Evolutionary conservation across 2,329 filamentous ascomycete species (phyloP), one percentile per base, ranked within the genome.

Genomic region (Aureobasidium sp.): DNA sequence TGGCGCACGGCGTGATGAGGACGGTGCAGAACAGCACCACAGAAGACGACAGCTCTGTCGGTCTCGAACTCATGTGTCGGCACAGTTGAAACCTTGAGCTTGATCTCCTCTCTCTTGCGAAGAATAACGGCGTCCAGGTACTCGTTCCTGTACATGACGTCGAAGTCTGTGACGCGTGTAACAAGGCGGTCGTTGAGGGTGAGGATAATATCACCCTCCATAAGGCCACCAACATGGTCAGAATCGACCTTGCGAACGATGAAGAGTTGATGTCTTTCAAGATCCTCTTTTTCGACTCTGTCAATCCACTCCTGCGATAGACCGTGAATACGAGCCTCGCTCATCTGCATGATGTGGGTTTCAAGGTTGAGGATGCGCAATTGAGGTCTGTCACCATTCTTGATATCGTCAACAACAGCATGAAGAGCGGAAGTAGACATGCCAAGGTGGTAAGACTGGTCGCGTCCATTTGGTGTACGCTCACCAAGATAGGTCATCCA

Each of bases 401-500:
- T 90, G 65, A 99, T 91, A 72, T 95, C 86, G 23, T 87, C 84
- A 46, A 97, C 82, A n/a, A 99, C 89, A 0, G 93, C 91, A 1
- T 97, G 82, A 12, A 99, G 80, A 17, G 91, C 91, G 4, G 92
- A 91, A 0, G 92, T 95, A 17, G 90, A 89, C 60, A 97, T 83
- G 55, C 94, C 94, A 6, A 99, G 86, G 71, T 97, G 93, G 70
- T 99, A 99, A 75, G 99, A 94, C 66, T 96, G 90, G 69, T 99
- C 94, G 67, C 95, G 89, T 68, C 90, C 87, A 70, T 87, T 86
- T 0, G 86, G 82, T 6, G 85, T 88, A 37, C 93, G 87, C 76
- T 99, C 94, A 53, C 94, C 94, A 1, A 99, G 85, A 73, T 99
- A 99, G 7, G 92, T 97, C 60, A 99, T 81, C 95, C 95, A 99